Conservation (phyloP, 2,329 filamentous ascomycete species). For the Botrytis cinerea region DNA sequence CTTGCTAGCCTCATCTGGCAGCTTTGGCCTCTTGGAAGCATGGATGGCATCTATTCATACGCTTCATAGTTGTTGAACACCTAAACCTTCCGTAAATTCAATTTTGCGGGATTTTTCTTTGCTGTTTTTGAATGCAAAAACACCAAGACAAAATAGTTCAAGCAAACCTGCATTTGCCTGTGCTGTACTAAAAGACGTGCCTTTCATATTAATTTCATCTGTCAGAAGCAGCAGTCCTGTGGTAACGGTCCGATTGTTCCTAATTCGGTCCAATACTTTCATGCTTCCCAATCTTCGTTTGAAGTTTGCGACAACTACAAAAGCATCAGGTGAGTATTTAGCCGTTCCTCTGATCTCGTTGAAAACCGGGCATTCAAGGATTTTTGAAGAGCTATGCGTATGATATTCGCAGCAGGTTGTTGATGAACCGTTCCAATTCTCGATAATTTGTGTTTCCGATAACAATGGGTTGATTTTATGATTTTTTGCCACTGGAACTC, state of each 20-base stretch:
- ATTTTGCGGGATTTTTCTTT: neutral
- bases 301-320: neutral
- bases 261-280: neutral
- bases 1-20: too few relatives aligned
- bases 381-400: neutral
- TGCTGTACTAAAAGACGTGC: neutral
- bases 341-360: neutral
- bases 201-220: neutral
- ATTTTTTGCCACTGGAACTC: neutral
- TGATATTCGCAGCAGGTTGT: slow-evolving; percentile 9
- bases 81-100: neutral
- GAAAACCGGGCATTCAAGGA: slow-evolving; percentile 4
- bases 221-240: neutral
- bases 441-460: neutral
- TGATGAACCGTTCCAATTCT: neutral
- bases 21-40: neutral
- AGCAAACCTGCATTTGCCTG: neutral
- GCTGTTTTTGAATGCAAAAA: neutral
- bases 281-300: neutral
- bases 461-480: neutral
- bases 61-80: neutral
- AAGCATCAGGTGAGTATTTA: slow-evolving; percentile 10
- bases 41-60: neutral
- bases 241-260: neutral
- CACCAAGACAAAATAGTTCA: neutral